phyloP scores from a whole-genome alignment of 371 early-diverging fungal genomes.

The Zancudomyces culisetae region DNA sequence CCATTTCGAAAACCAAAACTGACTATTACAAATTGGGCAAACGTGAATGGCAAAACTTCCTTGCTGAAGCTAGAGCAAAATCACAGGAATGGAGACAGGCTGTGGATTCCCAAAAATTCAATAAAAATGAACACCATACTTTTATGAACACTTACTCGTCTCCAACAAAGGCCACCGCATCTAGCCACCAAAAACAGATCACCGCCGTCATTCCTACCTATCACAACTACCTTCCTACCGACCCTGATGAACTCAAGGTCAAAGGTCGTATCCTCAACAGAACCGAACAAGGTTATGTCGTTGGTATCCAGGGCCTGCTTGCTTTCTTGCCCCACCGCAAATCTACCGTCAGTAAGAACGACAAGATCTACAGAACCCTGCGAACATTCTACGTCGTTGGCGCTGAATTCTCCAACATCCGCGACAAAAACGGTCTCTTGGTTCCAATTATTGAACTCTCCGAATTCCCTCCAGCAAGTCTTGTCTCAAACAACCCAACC shows the following conservation, averaged over 20 bases:
- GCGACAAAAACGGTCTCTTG: conserved; percentile 36
- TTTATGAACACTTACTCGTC: conserved; percentile 28
- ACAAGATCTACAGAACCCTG: conserved; percentile 21
- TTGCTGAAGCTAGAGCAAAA: conserved; percentile 28
- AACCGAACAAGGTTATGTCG: conserved; percentile 24
- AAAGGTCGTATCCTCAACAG: conserved; percentile 45
- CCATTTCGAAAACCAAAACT: conserved; percentile 17
- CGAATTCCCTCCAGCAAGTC: not conserved
- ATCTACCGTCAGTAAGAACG: conserved; percentile 19
- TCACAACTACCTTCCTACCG: conserved; percentile 19
- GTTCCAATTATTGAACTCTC: conserved; percentile 1
- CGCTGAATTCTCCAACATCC: conserved; percentile 36
- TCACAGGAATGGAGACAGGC: conserved; percentile 31
- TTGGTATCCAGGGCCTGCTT: conserved; percentile 47
- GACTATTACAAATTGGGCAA: conserved; percentile 33
- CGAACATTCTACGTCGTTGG: conserved; percentile 41
- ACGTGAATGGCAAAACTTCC: conserved; percentile 34
- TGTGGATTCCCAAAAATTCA: conserved; percentile 16
- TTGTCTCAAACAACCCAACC: not conserved
- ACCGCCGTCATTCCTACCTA: conserved; percentile 16
- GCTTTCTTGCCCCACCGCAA: conserved; percentile 29
- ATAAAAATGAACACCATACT: conserved; percentile 20
- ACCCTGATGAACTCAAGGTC: conserved; percentile 25
- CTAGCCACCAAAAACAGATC: conserved; percentile 7
- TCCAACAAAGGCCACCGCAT: conserved; percentile 3